Conservation (phyloP, 306 rosid genomes). For the Castanea crenata region DNA sequence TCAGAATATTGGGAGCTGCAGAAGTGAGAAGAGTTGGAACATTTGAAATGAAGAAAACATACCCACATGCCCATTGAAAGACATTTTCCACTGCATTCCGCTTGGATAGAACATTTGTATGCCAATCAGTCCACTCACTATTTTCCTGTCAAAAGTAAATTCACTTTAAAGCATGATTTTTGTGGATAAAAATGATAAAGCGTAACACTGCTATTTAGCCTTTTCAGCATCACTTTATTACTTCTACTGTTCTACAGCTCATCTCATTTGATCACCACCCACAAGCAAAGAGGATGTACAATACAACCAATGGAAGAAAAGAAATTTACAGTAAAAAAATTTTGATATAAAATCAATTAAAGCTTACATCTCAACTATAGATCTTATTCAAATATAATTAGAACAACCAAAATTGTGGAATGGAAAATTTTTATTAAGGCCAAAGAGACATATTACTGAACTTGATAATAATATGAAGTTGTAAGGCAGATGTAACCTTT, state of each 20-base stretch:
- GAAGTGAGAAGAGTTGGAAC: slow-evolving; percentile 2
- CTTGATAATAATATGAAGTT: not conserved
- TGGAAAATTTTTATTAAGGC: not conserved
- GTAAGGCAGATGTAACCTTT: not conserved
- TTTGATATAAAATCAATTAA: not conserved
- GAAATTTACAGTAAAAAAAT: not conserved
- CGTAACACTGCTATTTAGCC: not conserved
- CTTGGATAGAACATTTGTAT: slow-evolving; percentile 52
- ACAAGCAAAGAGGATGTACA: not conserved
- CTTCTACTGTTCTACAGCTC: not conserved
- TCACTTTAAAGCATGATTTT: not conserved
- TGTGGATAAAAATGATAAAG: slow-evolving; percentile 3
- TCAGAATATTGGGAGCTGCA: not conserved
- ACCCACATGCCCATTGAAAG: slow-evolving; percentile 98
- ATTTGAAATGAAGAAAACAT: slow-evolving; percentile 40
- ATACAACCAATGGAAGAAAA: not conserved
- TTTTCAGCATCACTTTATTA: not conserved
- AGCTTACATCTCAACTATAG: not conserved
- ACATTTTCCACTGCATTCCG: slow-evolving; percentile 87
- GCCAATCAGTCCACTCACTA: slow-evolving; percentile 86
- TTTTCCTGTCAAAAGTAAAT: slow-evolving; percentile 53
- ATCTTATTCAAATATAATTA: not conserved
- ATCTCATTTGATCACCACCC: not conserved
- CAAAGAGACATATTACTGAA: not conserved
- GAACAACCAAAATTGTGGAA: not conserved